Evolutionary conservation across 805 yeast genomes (phyloP).

Genomic region (Myxozyma neglecta): DNA sequence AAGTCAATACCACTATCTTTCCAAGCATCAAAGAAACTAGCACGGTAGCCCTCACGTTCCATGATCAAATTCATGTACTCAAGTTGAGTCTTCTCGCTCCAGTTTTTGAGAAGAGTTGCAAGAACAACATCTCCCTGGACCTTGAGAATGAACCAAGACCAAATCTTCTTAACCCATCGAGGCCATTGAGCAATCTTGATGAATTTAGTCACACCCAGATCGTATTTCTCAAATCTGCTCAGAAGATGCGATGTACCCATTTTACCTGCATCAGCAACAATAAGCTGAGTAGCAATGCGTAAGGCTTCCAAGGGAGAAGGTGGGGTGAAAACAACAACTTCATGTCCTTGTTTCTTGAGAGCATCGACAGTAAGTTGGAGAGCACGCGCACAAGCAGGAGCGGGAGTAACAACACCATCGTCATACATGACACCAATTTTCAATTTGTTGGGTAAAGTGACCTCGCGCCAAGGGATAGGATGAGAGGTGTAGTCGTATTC

Average conservation of each 20-base stretch:
- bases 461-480: constrained; percentile 54
- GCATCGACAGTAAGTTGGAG: constrained; percentile 44
- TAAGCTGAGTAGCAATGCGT: constrained; percentile 52
- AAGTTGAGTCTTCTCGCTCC: constrained; percentile 40
- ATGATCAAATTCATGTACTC: constrained; percentile 43
- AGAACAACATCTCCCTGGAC: constrained; percentile 42
- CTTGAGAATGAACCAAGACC: constrained; percentile 41
- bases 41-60: constrained; percentile 43
- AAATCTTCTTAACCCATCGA: constrained; percentile 39
- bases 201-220: constrained; percentile 42
- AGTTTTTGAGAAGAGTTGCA: constrained; percentile 43
- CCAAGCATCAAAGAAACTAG: constrained; percentile 41
- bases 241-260: constrained; percentile 32
- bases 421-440: constrained; percentile 51
- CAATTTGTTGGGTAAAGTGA: constrained; percentile 43
- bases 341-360: constrained; percentile 49
- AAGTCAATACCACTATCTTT: constrained; percentile 43
- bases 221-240: constrained; percentile 41
- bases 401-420: constrained; percentile 53
- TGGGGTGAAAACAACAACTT: constrained; percentile 47
- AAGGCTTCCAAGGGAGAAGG: constrained; percentile 59
- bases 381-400: constrained; percentile 50
- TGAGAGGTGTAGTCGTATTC: constrained; percentile 48
- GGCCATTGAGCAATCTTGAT: constrained; percentile 40
- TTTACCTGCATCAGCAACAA: constrained; percentile 42